Evolutionary conservation across 306 rosid genomes (phyloP).

Genomic region (Dicorynia guianensis): DNA sequence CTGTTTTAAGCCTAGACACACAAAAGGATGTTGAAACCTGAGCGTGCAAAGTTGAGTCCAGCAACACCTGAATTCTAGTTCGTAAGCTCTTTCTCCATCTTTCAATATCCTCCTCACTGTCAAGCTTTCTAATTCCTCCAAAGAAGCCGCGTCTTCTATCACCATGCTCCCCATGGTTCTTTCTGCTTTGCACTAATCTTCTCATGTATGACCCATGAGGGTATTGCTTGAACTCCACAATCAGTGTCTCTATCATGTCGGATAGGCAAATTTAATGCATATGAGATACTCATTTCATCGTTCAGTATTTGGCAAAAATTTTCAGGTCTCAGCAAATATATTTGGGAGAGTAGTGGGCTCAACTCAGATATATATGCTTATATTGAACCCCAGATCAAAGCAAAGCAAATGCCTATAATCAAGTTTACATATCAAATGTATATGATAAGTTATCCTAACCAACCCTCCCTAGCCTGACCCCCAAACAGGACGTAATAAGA

Average conservation of each 20-base stretch:
- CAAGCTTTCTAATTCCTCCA: conserved; percentile 79
- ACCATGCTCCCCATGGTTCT: conserved; percentile 49
- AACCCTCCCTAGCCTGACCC: no score
- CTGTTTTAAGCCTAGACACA: no score
- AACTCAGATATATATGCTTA: no score
- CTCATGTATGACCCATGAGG: conserved; percentile 54
- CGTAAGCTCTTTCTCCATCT: conserved; percentile 65
- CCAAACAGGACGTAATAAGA: no score
- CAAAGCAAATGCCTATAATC: no score
- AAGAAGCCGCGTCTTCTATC: conserved; percentile 52
- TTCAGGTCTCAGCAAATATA: no score
- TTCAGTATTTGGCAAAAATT: not conserved
- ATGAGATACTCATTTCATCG: not conserved
- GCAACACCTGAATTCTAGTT: conserved; percentile 37
- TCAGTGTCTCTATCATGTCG: conserved; percentile 22
- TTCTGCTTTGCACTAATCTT: conserved; percentile 45
- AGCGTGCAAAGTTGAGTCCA: not conserved
- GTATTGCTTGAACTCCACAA: conserved; percentile 69
- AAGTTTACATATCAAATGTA: no score
- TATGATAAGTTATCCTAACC: no score
- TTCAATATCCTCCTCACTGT: conserved; percentile 55
- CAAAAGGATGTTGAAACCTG: no score
- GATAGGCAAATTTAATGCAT: not conserved
- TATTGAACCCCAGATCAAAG: no score
- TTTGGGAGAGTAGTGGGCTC: no score